Evolutionary conservation across 2,329 filamentous ascomycete species (phyloP).

Genomic region (Monosporascus sp.): DNA sequence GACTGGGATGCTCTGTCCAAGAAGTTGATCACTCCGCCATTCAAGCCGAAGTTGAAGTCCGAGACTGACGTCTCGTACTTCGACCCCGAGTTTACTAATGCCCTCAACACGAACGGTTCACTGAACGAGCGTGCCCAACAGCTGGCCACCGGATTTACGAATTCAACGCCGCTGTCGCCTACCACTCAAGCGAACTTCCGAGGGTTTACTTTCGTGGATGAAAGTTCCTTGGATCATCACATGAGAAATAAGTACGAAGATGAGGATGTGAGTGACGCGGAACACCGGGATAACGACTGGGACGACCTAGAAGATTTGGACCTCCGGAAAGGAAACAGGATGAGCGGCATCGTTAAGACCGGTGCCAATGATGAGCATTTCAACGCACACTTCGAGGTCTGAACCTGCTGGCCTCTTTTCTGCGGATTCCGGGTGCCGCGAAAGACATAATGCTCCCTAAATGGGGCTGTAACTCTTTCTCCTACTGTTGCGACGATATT

Average conservation of each 20-base stretch:
- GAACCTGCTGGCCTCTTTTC: conserved; percentile 43
- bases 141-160: conserved; percentile 76
- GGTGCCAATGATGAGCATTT: conserved; percentile 58
- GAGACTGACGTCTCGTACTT: conserved; percentile 98
- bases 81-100: conserved; percentile 96
- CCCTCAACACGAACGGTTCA: conserved; percentile 78
- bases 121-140: conserved; percentile 88
- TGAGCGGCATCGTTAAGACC: conserved; percentile 59
- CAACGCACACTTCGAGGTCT: conserved; percentile 49
- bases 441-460: neutral
- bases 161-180: conserved; percentile 87
- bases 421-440: neutral
- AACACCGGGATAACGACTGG: conserved; percentile 48
- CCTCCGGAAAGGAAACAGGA: conserved; percentile 48
- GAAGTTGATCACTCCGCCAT: conserved; percentile 92
- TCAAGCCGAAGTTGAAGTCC: conserved; percentile 95
- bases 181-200: conserved; percentile 98
- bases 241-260: conserved; percentile 53
- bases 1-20: conserved; percentile 85
- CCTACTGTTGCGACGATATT: conserved; percentile 1
- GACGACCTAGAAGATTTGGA: conserved; percentile 54
- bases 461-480: neutral
- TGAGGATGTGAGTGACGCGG: conserved; percentile 57
- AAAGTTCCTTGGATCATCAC: conserved; percentile 87
- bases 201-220: conserved; percentile 98